Conservation (phyloP, 2,329 filamentous ascomycete genomes). For the Simplicillium sp. region DNA sequence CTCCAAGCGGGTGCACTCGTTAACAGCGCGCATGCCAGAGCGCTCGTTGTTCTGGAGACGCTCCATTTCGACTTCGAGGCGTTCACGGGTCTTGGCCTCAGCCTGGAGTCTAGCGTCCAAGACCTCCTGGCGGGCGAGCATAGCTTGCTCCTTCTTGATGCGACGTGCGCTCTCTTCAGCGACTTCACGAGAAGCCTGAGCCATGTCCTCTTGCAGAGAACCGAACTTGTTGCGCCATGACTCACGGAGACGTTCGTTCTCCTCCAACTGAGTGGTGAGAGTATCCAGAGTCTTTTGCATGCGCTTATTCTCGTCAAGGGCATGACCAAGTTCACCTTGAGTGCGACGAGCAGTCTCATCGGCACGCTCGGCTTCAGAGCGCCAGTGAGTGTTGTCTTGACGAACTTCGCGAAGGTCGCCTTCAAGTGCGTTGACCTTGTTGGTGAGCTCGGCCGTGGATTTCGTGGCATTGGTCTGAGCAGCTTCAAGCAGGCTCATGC, state of each 20-base stretch:
- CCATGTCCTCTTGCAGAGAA: conserved; percentile 80
- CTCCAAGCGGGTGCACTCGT: conserved; percentile 53
- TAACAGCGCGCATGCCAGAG: conserved; percentile 53
- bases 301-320: conserved; percentile 56
- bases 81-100: conserved; percentile 60
- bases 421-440: conserved; percentile 43
- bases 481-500: conserved; percentile 57
- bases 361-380: conserved; percentile 50
- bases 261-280: conserved; percentile 69
- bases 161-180: conserved; percentile 73
- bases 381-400: conserved; percentile 52
- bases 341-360: conserved; percentile 40
- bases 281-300: conserved; percentile 65
- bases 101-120: conserved; percentile 69
- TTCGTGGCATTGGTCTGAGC: conserved; percentile 50
- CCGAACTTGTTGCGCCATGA: conserved; percentile 78
- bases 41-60: conserved; percentile 55
- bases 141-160: conserved; percentile 68
- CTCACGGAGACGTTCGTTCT: conserved; percentile 77
- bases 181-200: conserved; percentile 66
- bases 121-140: conserved; percentile 70
- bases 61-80: conserved; percentile 57
- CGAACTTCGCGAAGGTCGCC: conserved; percentile 44
- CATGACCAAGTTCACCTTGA: conserved; percentile 37
- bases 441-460: conserved; percentile 43